A percentile compares a stretch with the other conserved stretches of the same genome.
These are phyloP conservation scores for Termitomyces sp. DNA, from an alignment of 768 basidiomycete species.

Conservation along the genomic window DNA sequence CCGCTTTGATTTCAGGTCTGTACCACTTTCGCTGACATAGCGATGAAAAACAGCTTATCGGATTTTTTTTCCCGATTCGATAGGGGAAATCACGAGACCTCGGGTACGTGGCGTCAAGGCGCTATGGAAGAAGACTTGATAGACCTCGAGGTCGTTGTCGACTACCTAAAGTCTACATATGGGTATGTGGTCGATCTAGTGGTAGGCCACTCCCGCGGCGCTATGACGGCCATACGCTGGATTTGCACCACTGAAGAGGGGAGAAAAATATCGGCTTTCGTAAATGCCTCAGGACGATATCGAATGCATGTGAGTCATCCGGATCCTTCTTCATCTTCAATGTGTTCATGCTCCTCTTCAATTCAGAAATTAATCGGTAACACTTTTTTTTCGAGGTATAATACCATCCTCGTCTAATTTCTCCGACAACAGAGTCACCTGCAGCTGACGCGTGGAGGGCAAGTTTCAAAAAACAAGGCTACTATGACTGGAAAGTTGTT, in stretches of 20 bases:
- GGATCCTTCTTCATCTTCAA: not conserved
- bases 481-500: constrained; percentile 53
- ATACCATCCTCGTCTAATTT: not conserved
- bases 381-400: constrained; percentile 7
- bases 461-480: constrained; percentile 51
- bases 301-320: constrained; percentile 63
- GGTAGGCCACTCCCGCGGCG: constrained; percentile 77
- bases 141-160: constrained; percentile 63
- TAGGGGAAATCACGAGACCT: constrained; percentile 77
- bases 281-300: constrained; percentile 75
- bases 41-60: constrained; percentile 1
- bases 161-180: constrained; percentile 48
- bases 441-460: constrained; percentile 36
- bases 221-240: constrained; percentile 66
- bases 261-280: constrained; percentile 48
- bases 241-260: constrained; percentile 59
- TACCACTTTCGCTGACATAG: constrained; percentile 1
- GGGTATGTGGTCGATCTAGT: constrained; percentile 68
- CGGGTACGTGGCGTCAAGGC: constrained; percentile 59
- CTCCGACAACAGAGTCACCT: constrained; percentile 21
- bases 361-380: constrained; percentile 40
- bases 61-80: not conserved
- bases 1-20: constrained; percentile 82
- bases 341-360: not conserved
- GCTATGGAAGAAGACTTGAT: constrained; percentile 54